These are phyloP conservation scores for Leccinum sublutescens DNA, from an alignment of 768 basidiomycete species.

Conservation along the genomic window DNA sequence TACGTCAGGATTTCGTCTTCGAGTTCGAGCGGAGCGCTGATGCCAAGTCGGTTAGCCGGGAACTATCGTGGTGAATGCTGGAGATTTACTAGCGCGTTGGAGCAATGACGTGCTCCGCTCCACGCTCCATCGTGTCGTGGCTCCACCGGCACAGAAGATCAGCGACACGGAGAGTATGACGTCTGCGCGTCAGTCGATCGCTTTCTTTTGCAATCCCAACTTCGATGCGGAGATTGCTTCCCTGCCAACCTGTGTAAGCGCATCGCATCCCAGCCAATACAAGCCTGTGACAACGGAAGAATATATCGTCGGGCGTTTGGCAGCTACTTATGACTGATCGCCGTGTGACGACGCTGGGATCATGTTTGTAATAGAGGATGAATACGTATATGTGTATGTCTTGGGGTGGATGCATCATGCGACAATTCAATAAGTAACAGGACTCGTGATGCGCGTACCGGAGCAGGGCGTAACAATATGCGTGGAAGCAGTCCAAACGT, in stretches of 20 bases:
- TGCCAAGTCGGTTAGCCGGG: conserved; percentile 48
- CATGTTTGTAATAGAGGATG: conserved; percentile 1
- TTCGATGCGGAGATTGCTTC: conserved; percentile 65
- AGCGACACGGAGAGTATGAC: conserved; percentile 53
- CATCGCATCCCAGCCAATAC: conserved; percentile 59
- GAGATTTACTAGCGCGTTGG: conserved; percentile 80
- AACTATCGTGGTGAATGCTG: conserved; percentile 81
- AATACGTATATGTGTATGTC: conserved; percentile 14
- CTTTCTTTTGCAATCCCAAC: conserved; percentile 88
- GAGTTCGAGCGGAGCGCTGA: conserved; percentile 3
- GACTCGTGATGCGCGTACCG: conserved; percentile 19
- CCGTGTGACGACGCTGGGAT: background rate
- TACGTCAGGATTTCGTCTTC: conserved; percentile 36
- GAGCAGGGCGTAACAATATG: conserved; percentile 13
- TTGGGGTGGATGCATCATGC: conserved; percentile 16
- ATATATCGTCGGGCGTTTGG: conserved; percentile 72
- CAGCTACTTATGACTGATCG: conserved; percentile 52
- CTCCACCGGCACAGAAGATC: conserved; percentile 54
- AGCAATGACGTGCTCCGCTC: conserved; percentile 78
- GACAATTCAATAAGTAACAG: conserved; percentile 18
- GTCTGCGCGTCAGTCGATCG: conserved; percentile 73
- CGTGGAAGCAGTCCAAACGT: conserved; percentile 18
- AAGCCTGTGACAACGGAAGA: conserved; percentile 67
- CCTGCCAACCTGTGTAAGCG: conserved; percentile 54
- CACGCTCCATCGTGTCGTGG: conserved; percentile 81